Conservation (phyloP, 2,329 filamentous ascomycete species). For the Diaporthe sp. region DNA sequence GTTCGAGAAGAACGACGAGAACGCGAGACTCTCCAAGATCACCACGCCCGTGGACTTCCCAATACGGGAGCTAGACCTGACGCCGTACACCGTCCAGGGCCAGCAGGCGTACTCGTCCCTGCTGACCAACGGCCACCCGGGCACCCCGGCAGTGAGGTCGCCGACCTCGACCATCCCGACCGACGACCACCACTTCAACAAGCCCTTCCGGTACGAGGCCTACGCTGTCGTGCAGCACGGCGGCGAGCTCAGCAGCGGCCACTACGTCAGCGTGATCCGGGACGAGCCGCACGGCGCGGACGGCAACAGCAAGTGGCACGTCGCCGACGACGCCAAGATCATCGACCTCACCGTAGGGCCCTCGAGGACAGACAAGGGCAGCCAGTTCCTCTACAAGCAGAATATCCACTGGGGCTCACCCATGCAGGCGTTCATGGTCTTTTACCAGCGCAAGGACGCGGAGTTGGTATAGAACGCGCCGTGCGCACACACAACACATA, state of each 20-base stretch:
- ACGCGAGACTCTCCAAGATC: slow-evolving; percentile 68
- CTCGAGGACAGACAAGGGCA: slow-evolving; percentile 50
- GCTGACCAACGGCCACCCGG: slow-evolving; percentile 3
- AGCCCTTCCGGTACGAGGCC: slow-evolving; percentile 82
- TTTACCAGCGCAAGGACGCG: slow-evolving; percentile 50
- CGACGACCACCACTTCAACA: slow-evolving; percentile 56
- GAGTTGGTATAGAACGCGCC: slow-evolving; percentile 28
- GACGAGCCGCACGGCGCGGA: slow-evolving; percentile 55
- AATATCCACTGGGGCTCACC: slow-evolving; percentile 42
- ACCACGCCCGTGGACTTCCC: slow-evolving; percentile 82
- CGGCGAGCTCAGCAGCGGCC: slow-evolving; percentile 75
- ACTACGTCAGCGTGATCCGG: slow-evolving; percentile 82
- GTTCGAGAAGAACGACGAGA: slow-evolving; percentile 51
- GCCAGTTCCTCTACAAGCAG: slow-evolving; percentile 55
- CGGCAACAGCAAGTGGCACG: slow-evolving; percentile 60
- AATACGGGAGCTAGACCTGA: slow-evolving; percentile 74
- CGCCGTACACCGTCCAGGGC: slow-evolving; percentile 55
- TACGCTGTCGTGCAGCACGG: slow-evolving; percentile 91
- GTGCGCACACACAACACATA: no score
- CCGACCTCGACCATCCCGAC: slow-evolving; percentile 43
- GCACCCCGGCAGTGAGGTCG: slow-evolving; percentile 39
- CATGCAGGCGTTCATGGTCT: slow-evolving; percentile 61
- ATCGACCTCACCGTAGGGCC: slow-evolving; percentile 57
- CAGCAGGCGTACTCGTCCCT: slow-evolving; percentile 44
- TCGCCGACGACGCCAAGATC: slow-evolving; percentile 61